Evolutionary conservation across 2,329 filamentous ascomycete species (phyloP), one percentile per base, ranked within the genome.

Genomic region (Paramyrothecium roridum): DNA sequence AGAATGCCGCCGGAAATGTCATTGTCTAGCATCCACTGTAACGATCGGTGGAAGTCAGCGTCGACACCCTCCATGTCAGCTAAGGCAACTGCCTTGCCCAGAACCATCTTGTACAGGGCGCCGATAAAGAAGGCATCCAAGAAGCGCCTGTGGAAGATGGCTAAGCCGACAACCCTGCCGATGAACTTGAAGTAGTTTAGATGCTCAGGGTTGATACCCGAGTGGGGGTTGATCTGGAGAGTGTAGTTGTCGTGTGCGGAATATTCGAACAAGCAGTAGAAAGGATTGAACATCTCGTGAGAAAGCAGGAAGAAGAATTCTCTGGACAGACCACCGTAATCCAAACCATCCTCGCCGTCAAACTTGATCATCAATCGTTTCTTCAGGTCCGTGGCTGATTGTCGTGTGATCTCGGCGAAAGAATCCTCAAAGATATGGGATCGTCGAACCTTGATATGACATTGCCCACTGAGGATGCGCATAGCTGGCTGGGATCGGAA

Each of bases 181-280:
- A 99, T 99, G 70, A 99, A 99, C 75, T 96, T 98, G 86, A 99
- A 99, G 78, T 98, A 99, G 73, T 97, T 98, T 67, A 99, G 80
- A 84, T 99, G 95, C 76, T 99, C 95, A 1, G 95, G 95, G 75
- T 99, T 99, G 76, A 99, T 98, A 61, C 95, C 95, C 20, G 95
- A 99, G 74, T 99, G 95, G 48, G 95, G 95, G 78, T 99, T 99
- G 80, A 99, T 99, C 76, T 99, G 95, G 54, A 99, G 88, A 30
- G 95, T 99, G 78, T 99, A 99, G 78, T 99, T 99, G 85, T 99
- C 95, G 80, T 99, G 95, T 43, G 95, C 95, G 23, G 95, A 98
- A 75, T 99, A 99, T 77, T 99, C 95, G 80, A 99, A 99, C 53
- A 99, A 82, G 73, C 95, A 99, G 79, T 99, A 99, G 78, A 99